Evolutionary conservation across 2,329 filamentous ascomycete genomes (phyloP).

Genomic region (Epichloe scottii): DNA sequence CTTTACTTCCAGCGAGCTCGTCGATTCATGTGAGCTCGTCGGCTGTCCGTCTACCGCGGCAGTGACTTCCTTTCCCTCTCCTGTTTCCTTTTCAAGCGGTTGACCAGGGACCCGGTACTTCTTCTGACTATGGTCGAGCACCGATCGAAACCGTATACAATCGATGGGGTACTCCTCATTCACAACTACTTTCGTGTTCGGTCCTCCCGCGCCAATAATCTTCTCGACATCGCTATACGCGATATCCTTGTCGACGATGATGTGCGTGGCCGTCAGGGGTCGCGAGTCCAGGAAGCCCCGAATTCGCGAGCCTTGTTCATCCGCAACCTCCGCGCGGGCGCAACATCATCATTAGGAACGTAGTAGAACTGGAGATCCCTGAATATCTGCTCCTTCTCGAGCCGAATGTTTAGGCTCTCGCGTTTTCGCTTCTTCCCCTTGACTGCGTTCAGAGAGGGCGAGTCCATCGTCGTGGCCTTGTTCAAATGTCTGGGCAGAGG

Average conservation of each 20-base stretch:
- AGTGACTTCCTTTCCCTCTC: neutral
- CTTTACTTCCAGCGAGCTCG: constrained; percentile 37
- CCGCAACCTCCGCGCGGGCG: constrained; percentile 51
- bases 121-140: constrained; percentile 46
- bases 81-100: constrained; percentile 13
- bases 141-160: constrained; percentile 44
- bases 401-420: constrained; percentile 29
- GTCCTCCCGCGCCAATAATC: constrained; percentile 19
- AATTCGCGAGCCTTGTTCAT: constrained; percentile 65
- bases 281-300: constrained; percentile 59
- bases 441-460: constrained; percentile 13
- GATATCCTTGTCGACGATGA: constrained; percentile 63
- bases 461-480: constrained; percentile 2
- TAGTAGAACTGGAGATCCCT: constrained; percentile 56
- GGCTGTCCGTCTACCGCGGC: neutral
- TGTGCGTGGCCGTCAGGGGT: constrained; percentile 55
- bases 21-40: constrained; percentile 11
- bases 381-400: constrained; percentile 46
- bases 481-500: neutral
- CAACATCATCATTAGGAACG: constrained; percentile 67
- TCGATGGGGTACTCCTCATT: constrained; percentile 58
- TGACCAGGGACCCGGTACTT: constrained; percentile 48
- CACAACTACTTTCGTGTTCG: constrained; percentile 36
- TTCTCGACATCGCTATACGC: constrained; percentile 50
- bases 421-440: constrained; percentile 34